Evolutionary conservation across 805 yeast species (phyloP).

Genomic region (Metschnikowia koreensis): DNA sequence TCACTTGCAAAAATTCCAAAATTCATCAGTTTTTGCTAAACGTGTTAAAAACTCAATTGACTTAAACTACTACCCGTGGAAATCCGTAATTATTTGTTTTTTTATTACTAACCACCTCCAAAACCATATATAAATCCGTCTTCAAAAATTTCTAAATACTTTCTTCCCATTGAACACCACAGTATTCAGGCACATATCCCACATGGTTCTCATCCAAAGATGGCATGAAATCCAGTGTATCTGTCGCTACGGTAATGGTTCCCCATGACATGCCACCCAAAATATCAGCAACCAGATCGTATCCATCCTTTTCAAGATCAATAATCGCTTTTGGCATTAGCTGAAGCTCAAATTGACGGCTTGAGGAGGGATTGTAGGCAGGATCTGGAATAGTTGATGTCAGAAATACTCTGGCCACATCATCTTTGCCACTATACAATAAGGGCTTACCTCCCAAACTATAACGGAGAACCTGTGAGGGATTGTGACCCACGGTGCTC

Average conservation of each 20-base stretch:
- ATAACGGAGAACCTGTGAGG: conserved; percentile 83
- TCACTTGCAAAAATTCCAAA: too few species aligned
- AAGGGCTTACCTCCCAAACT: conserved; percentile 78
- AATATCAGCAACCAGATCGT: conserved; percentile 41
- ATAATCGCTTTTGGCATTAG: conserved; percentile 91
- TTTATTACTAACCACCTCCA: too few species aligned
- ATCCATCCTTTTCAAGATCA: conserved; percentile 56
- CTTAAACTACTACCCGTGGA: too few species aligned
- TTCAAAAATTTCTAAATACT: conserved; percentile 5
- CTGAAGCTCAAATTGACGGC: conserved; percentile 77
- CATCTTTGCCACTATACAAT: conserved; percentile 64
- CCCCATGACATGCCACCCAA: conserved; percentile 97
- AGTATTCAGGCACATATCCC: conserved; percentile 80
- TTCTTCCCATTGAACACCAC: conserved; percentile 86
- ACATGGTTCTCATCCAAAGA: conserved; percentile 58
- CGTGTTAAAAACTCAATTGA: too few species aligned
- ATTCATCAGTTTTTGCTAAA: too few species aligned
- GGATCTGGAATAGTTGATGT: conserved; percentile 53
- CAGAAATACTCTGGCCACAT: conserved; percentile 45
- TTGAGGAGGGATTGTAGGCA: conserved; percentile 56
- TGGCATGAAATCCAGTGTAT: conserved; percentile 61
- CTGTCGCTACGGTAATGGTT: conserved; percentile 80
- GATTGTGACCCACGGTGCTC: conserved; percentile 73
- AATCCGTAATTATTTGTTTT: too few species aligned
- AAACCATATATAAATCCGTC: too few species aligned